Conservation (phyloP, 371 early-diverging fungal genomes). For the Rhizopus arrhizus region DNA sequence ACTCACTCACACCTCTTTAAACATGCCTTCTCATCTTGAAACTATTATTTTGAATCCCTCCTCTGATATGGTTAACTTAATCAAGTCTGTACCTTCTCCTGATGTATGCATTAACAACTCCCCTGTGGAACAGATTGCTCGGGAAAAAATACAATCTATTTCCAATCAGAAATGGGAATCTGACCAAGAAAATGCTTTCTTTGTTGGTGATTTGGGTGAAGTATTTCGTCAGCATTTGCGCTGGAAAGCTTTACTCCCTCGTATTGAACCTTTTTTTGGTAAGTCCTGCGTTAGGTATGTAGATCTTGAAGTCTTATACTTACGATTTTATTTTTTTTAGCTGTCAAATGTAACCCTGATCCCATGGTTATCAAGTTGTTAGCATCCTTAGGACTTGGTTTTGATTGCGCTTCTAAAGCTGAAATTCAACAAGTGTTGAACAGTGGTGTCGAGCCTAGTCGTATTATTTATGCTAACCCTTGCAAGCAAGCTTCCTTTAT, state of each 20-base stretch:
- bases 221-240: slow-evolving; percentile 82
- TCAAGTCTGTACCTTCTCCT: slow-evolving; percentile 20
- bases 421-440: slow-evolving; percentile 88
- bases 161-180: slow-evolving; percentile 53
- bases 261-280: slow-evolving; percentile 95
- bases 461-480: slow-evolving; percentile 97
- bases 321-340: slow-evolving; percentile 41
- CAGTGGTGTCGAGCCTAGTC: slow-evolving; percentile 73
- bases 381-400: slow-evolving; percentile 83
- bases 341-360: slow-evolving; percentile 97
- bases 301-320: not conserved
- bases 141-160: slow-evolving; percentile 41
- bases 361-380: slow-evolving; percentile 82
- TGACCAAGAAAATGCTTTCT: slow-evolving; percentile 89
- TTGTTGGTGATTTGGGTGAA: slow-evolving; percentile 90
- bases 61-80: slow-evolving; percentile 9
- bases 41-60: slow-evolving; percentile 36
- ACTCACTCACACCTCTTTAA: not conserved
- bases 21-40: slow-evolving; percentile 43
- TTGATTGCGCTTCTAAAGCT: slow-evolving; percentile 88
- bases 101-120: slow-evolving; percentile 32
- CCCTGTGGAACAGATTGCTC: slow-evolving; percentile 39
- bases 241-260: slow-evolving; percentile 82
- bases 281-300: slow-evolving; percentile 26
- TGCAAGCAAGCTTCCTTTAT: slow-evolving; percentile 96